A percentile compares a stretch with the other conserved stretches of the same genome.
Evolutionary conservation across 345 rosid species (phyloP).

Genomic region (Psidium friedrichsthalianum): DNA sequence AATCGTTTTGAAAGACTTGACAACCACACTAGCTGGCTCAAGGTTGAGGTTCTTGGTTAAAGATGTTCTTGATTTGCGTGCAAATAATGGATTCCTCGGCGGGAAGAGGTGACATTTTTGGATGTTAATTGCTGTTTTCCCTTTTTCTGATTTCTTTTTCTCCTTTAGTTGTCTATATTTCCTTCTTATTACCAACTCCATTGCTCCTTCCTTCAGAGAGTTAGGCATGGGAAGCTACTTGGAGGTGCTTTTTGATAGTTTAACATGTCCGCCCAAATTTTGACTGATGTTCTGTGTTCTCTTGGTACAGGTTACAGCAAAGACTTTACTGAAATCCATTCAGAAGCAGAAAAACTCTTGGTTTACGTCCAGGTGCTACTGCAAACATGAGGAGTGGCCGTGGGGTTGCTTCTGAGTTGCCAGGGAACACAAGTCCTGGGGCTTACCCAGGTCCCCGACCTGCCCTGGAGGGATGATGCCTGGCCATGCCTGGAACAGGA

Average conservation of each 20-base stretch:
- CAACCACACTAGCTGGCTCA: constrained; percentile 41
- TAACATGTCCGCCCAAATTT: constrained; percentile 6
- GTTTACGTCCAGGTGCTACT: constrained; percentile 79
- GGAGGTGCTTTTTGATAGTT: constrained; percentile 4
- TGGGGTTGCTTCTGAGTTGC: constrained; percentile 1
- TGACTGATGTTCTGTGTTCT: constrained; percentile 2
- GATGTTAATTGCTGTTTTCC: neutral
- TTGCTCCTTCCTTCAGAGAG: neutral
- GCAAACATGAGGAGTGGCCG: constrained; percentile 59
- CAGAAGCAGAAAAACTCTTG: constrained; percentile 80
- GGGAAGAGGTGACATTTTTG: constrained; percentile 69
- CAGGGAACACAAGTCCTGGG: constrained; percentile 29
- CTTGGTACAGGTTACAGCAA: constrained; percentile 63
- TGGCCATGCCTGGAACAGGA: constrained; percentile 86
- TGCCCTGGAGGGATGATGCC: constrained; percentile 94
- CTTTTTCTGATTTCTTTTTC: neutral
- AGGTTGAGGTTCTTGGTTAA: constrained; percentile 69
- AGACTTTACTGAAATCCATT: constrained; percentile 84
- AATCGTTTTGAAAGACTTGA: constrained; percentile 42
- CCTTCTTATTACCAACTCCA: neutral
- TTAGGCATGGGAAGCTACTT: constrained; percentile 16
- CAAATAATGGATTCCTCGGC: constrained; percentile 81
- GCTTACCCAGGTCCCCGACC: constrained; percentile 57
- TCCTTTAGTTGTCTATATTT: neutral
- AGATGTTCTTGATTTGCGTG: constrained; percentile 63